phyloP scores from a whole-genome alignment of 1,284 basidiomycete genomes.

The Caloboletus firmus region DNA sequence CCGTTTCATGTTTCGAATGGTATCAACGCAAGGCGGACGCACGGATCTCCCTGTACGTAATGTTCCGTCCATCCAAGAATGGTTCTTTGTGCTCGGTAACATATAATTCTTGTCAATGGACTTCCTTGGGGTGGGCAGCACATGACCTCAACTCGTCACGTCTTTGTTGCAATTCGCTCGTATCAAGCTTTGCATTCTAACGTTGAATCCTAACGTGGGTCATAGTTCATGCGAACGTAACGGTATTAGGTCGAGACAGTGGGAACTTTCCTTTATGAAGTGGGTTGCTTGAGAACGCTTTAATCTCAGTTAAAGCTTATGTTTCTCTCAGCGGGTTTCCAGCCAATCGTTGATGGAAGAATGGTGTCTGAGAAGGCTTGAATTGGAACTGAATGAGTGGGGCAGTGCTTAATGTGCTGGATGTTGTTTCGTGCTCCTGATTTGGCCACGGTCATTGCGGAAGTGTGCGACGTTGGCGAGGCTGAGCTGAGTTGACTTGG shows the following conservation, averaged over 20 bases:
- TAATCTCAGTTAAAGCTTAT: background rate
- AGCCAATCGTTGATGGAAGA: slow-evolving; percentile 10
- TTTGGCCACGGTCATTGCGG: slow-evolving; percentile 32
- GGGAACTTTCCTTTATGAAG: slow-evolving; percentile 2
- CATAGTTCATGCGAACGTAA: background rate
- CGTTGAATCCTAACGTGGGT: background rate
- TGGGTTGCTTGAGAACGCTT: slow-evolving; percentile 7
- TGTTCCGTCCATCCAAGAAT: background rate
- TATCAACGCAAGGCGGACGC: background rate
- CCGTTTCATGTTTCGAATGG: slow-evolving; percentile 18
- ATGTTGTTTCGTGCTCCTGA: background rate
- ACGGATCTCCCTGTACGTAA: slow-evolving; percentile 1
- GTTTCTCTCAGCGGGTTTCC: slow-evolving; percentile 1
- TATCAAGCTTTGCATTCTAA: background rate
- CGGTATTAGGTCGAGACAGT: slow-evolving; percentile 1
- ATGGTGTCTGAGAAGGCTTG: slow-evolving; percentile 5
- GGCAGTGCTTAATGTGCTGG: slow-evolving; percentile 15
- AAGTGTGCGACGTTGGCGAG: slow-evolving; percentile 4
- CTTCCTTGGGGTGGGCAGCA: background rate
- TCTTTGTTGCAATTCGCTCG: background rate
- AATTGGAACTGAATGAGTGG: background rate
- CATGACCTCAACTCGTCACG: background rate
- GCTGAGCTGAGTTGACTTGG: slow-evolving; percentile 9
- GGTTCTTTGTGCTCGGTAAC: background rate
- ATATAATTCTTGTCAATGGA: slow-evolving; percentile 10